These are phyloP conservation scores for Leucoagaricus sp. DNA, from an alignment of 1,284 basidiomycete genomes.

Conservation along the genomic window DNA sequence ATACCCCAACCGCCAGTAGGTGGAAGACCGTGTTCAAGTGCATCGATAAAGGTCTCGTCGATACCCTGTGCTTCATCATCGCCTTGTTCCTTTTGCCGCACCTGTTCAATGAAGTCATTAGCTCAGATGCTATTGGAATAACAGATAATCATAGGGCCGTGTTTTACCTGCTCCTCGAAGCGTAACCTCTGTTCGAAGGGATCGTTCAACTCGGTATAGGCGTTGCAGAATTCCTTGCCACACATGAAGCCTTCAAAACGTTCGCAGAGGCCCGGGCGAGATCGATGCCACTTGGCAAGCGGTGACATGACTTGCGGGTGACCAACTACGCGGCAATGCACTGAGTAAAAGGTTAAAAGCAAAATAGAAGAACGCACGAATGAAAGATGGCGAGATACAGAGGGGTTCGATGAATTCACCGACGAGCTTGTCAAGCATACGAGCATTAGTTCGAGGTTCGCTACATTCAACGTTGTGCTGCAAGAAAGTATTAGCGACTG, in stretches of 20 bases:
- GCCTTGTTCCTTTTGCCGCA: constrained; percentile 92
- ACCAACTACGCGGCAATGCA: constrained; percentile 58
- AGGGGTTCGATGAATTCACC: constrained; percentile 98
- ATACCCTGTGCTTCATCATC: constrained; percentile 98
- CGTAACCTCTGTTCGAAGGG: constrained; percentile 95
- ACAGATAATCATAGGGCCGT: not conserved
- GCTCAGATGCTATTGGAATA: not conserved
- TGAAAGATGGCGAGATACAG: constrained; percentile 96
- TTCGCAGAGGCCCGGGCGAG: constrained; percentile 93
- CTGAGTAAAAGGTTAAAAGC: not conserved
- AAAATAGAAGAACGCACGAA: constrained; percentile 49
- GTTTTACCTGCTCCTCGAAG: constrained; percentile 85
- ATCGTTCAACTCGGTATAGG: constrained; percentile 98
- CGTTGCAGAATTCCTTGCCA: constrained; percentile 97
- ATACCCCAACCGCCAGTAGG: constrained; percentile 98
- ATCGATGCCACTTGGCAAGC: constrained; percentile 95
- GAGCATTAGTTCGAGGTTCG: constrained; percentile 94
- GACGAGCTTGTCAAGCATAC: constrained; percentile 97
- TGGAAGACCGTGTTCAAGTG: constrained; percentile 95
- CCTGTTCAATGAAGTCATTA: constrained; percentile 34
- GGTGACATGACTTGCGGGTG: constrained; percentile 99
- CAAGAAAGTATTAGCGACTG: not conserved
- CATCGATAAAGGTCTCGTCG: constrained; percentile 93
- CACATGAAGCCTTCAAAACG: constrained; percentile 99
- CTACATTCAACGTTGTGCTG: constrained; percentile 97